A percentile compares a stretch with the other conserved stretches of the same genome.
Evolutionary conservation across 1,284 basidiomycete genomes (phyloP).

Genomic region (Amylostereum chailletii): DNA sequence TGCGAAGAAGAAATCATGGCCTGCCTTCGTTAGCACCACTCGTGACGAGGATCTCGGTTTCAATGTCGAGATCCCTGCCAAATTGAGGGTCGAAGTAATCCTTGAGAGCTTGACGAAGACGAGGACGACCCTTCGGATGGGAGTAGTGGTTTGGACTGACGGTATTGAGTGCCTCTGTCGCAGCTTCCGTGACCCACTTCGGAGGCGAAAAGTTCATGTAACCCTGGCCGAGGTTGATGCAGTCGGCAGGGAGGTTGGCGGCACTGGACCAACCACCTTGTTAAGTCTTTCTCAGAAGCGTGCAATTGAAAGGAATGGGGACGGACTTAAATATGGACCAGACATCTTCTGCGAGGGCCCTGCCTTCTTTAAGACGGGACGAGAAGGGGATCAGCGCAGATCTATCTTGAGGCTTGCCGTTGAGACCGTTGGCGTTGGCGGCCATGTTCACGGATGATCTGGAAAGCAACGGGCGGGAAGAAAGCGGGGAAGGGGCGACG

Average conservation of each 20-base stretch:
- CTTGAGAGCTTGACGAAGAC: slow-evolving; percentile 80
- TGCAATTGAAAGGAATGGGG: slow-evolving; percentile 5
- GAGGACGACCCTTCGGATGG: slow-evolving; percentile 80
- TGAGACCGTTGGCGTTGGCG: not conserved
- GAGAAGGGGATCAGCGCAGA: slow-evolving; percentile 54
- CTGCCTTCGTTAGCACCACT: slow-evolving; percentile 93
- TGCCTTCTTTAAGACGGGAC: slow-evolving; percentile 60
- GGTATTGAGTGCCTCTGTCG: slow-evolving; percentile 59
- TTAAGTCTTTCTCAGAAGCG: too few relatives aligned
- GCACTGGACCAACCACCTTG: slow-evolving; percentile 37
- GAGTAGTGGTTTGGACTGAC: slow-evolving; percentile 83
- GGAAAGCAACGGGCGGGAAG: too few relatives aligned
- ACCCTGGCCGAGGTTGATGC: slow-evolving; percentile 89
- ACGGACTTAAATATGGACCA: slow-evolving; percentile 90
- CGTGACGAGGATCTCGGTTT: slow-evolving; percentile 88
- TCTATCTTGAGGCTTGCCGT: slow-evolving; percentile 24
- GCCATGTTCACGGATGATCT: too few relatives aligned
- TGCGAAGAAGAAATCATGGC: slow-evolving; percentile 9
- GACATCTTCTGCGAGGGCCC: slow-evolving; percentile 76
- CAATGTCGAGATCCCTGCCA: slow-evolving; percentile 68
- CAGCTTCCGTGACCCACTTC: slow-evolving; percentile 73
- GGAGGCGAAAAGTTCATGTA: slow-evolving; percentile 93
- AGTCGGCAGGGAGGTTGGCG: slow-evolving; percentile 77
- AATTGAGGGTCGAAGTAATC: slow-evolving; percentile 70
- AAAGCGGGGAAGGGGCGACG: too few relatives aligned